Evolutionary conservation across 371 early-diverging fungal genomes (phyloP).

Genomic region (Encephalitozoon intestinalis): DNA sequence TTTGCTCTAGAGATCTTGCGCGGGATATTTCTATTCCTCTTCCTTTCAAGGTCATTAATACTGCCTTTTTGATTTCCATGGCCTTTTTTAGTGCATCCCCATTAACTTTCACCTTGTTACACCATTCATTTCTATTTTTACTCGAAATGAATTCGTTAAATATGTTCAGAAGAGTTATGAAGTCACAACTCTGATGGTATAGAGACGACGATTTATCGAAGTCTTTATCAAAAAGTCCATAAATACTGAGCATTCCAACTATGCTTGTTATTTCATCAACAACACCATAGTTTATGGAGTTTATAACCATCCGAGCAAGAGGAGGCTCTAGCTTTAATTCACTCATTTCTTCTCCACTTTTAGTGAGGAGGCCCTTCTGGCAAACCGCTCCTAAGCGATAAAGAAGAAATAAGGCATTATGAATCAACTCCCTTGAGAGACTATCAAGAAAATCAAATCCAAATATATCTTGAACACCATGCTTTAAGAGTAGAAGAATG

Average conservation of each 20-base stretch:
- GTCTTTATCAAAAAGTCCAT: constrained; percentile 65
- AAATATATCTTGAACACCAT: constrained; percentile 43
- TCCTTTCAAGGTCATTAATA: background rate
- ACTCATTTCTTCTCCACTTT: constrained; percentile 39
- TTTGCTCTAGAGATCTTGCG: background rate
- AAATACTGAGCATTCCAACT: constrained; percentile 23
- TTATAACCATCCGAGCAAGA: constrained; percentile 36
- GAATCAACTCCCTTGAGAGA: constrained; percentile 26
- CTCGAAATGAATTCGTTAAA: background rate
- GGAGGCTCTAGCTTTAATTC: constrained; percentile 40
- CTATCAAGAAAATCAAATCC: constrained; percentile 48
- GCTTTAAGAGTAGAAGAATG: constrained; percentile 32
- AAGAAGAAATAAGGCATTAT: constrained; percentile 32
- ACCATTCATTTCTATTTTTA: background rate
- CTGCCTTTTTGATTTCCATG: background rate
- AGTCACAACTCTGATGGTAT: constrained; percentile 83
- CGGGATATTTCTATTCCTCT: background rate
- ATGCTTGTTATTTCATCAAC: constrained; percentile 21
- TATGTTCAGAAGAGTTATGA: constrained; percentile 63
- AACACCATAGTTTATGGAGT: constrained; percentile 13
- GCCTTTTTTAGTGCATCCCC: background rate
- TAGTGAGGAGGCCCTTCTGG: constrained; percentile 32
- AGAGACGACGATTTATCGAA: constrained; percentile 82
- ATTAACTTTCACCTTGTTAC: background rate
- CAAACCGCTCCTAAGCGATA: constrained; percentile 41